Evolutionary conservation across 2,329 filamentous ascomycete genomes (phyloP).

Genomic region (Alternaria alternata): DNA sequence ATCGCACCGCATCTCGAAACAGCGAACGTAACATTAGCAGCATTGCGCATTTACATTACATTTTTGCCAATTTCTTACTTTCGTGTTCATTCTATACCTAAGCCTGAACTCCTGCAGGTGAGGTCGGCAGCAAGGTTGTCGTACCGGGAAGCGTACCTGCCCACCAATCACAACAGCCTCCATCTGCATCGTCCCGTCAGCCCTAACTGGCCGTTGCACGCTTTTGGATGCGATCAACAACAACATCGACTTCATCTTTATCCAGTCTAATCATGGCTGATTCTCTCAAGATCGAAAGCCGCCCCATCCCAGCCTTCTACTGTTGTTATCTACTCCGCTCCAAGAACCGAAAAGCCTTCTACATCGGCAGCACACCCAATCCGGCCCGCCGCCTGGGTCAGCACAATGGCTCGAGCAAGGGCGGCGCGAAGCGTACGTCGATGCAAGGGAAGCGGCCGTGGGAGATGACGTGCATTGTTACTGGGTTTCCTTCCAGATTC

Average conservation of each 20-base stretch:
- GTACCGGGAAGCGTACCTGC: conserved; percentile 17
- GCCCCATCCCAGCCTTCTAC: conserved; percentile 82
- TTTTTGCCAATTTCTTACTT: not conserved
- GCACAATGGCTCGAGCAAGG: conserved; percentile 85
- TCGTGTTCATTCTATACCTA: not conserved
- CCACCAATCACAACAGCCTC: conserved; percentile 23
- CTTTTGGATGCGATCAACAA: conserved; percentile 27
- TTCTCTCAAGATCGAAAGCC: conserved; percentile 30
- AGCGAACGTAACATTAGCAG: not conserved
- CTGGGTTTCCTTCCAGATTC: conserved; percentile 86
- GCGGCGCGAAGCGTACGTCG: conserved; percentile 81
- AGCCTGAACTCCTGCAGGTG: conserved; percentile 19
- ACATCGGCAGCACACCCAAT: conserved; percentile 92
- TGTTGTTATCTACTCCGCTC: conserved; percentile 93
- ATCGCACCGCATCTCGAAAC: not conserved
- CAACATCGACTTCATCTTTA: conserved; percentile 15
- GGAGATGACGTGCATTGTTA: conserved; percentile 80
- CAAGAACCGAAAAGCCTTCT: conserved; percentile 74
- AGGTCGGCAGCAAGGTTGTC: conserved; percentile 32
- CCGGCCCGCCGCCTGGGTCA: conserved; percentile 84
- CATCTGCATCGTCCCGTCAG: conserved; percentile 25
- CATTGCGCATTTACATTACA: not conserved
- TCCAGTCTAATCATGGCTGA: conserved; percentile 14
- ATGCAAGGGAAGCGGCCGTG: conserved; percentile 76
- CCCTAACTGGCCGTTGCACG: conserved; percentile 22